Evolutionary conservation across 2,329 filamentous ascomycete species (phyloP), one percentile per base, ranked within the genome.

Genomic region (Aplosporella prunicola): DNA sequence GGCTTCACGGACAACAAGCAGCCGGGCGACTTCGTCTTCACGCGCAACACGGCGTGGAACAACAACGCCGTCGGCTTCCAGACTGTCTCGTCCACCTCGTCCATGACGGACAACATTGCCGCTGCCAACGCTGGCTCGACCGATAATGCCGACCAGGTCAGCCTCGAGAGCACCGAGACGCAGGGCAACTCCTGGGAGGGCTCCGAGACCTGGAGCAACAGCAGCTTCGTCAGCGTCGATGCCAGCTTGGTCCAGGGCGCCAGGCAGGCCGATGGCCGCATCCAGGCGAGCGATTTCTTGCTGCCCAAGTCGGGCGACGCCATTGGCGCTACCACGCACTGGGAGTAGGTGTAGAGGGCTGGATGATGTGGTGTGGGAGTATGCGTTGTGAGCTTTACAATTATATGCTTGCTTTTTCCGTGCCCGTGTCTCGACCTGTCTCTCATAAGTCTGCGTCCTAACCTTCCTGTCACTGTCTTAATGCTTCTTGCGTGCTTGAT

Each of bases 1-100:
- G 66, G 66, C 0, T 68, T 68, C 50, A 67, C 61, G 7, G 65
- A 69, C 33, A 69, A 69, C 44, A 56, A 54, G 14, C 61, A 68
- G 43, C 53, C 61, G 0, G 66, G 65, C 0, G 53, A 49, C 29
- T 53, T 69, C 29, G 50, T 51, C 3, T 44, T 68, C 22, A 52
- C 55, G 9, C 53, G 62, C 37, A 67, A 66, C 51, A 69, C 64
- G 1, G 65, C 66, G 3, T 69, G 60, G 58, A 63, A 63, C 43
- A 69, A 69, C 34, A 57, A 51, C 4, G 62, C 59, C 20, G 53
- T 60, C 11, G 63, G 64, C 7, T 66, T 63, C 50, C 52, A 61
- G 39, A 53, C 63, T 41, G 47, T 48, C 18, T 52, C 48, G 13
- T 53, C 57, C 16, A 50, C 53, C 1, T 56, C 59, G 2, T 59